Evolutionary conservation across 1,284 basidiomycete species (phyloP), one percentile per base, ranked within the genome.

Genomic region (Anthracocystis setariae): DNA sequence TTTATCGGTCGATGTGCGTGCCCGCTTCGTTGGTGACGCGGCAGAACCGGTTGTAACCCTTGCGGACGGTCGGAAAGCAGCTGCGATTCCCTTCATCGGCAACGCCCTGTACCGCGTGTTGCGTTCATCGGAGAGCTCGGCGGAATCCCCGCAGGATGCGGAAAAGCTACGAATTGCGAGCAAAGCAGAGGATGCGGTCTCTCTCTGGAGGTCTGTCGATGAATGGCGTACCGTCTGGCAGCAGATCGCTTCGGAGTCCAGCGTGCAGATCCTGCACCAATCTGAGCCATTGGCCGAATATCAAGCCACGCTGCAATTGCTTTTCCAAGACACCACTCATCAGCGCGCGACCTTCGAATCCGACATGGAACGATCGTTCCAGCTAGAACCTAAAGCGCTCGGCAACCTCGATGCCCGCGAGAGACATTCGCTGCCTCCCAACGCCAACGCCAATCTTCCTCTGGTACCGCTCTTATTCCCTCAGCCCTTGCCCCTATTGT

Each of bases 401-500:
- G 77, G 78, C 44, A 71, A 73, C 24, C 45, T 70, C 38, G 65
- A 70, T 37, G 54, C 56, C n/a, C 54, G 60, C 32, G 69, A 74
- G 38, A 71, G 60, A 18, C 53, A 49, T 1, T 24, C 52, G 12
- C 46, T 65, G 24, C 45, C 64, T 1, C 12, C 54, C 12, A 51
- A 57, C 8, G 57, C 65, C 45, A 63, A 49, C 21, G 46, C 65
- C 0, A 39, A 49, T 12, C 44, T 64, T 17, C 65, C 78, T 13
- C 52, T 70, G 12, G 55, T 75, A 10, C 74, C 78, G 4, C 64
- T 80, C 5, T 42, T 76, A 2, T 80, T 80, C 52, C 57, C 68
- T 12, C 59, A 77, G 32, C 59, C 78, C 13, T 57, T 80, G n/a
- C 78, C 78, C 3, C 67, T 73, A 13, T 53, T 79, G 35, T 66